A percentile compares a stretch with the other conserved stretches of the same genome.
These are phyloP conservation scores for Globisporangium cederbergense DNA, from an alignment of 352 stramenopile genomes.

Conservation along the genomic window DNA sequence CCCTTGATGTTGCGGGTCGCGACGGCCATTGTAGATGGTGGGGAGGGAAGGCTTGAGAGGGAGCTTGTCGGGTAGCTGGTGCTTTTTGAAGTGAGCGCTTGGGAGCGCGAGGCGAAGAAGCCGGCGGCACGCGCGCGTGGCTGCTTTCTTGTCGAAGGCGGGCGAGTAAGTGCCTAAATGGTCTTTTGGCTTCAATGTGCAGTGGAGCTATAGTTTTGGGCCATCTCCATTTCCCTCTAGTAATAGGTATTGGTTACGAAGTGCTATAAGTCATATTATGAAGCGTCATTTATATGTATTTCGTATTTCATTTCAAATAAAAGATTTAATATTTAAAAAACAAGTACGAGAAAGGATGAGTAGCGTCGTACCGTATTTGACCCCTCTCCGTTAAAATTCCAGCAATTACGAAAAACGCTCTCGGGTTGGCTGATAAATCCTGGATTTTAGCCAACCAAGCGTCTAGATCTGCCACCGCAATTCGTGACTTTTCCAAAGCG, in stretches of 20 bases:
- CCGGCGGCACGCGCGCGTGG: no score
- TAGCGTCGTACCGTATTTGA: not conserved
- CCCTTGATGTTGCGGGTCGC: constrained; percentile 11
- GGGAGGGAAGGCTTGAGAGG: not conserved
- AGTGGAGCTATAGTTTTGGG: no score
- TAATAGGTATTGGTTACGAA: no score
- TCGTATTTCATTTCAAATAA: no score
- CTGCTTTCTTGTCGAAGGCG: no score
- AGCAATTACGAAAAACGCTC: not conserved
- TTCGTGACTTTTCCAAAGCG: not conserved
- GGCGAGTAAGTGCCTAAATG: no score
- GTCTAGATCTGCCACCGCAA: not conserved
- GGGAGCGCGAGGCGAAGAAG: not conserved
- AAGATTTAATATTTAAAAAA: no score
- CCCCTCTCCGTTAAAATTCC: not conserved
- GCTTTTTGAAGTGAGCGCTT: constrained; percentile 4
- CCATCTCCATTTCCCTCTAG: no score
- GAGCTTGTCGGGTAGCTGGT: constrained; percentile 1
- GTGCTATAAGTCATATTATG: no score
- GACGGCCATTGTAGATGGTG: not conserved
- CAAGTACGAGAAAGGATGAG: not conserved
- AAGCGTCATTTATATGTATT: no score
- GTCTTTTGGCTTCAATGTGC: no score
- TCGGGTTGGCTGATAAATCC: not conserved
- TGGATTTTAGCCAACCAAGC: not conserved